Conservation (phyloP, 2,329 filamentous ascomycete genomes). For the Fusarium sp. region DNA sequence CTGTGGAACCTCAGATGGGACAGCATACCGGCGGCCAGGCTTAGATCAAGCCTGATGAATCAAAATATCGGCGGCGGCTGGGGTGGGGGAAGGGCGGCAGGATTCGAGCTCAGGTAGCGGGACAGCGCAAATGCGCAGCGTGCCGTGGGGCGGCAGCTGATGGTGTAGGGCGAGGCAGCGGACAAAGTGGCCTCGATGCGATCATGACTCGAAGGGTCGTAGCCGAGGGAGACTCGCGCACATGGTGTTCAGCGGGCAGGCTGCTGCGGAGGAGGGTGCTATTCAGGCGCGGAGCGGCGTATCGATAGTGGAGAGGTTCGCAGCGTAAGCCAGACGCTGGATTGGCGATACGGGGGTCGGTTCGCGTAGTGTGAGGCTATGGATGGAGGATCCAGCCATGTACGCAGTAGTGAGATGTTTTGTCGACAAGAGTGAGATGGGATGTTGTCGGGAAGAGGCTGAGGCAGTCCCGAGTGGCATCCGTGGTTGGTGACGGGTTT, state of each 20-base stretch:
- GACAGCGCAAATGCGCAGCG: constrained; percentile 32
- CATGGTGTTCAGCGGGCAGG: constrained; percentile 38
- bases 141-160: constrained; percentile 35
- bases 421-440: background rate
- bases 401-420: constrained; percentile 11
- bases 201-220: constrained; percentile 44
- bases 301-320: constrained; percentile 32
- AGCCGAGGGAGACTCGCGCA: constrained; percentile 37
- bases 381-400: constrained; percentile 13
- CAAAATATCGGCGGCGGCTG: constrained; percentile 37
- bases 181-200: constrained; percentile 39
- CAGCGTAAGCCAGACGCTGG: constrained; percentile 20
- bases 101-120: constrained; percentile 30
- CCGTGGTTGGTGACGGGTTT: constrained; percentile 38
- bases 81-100: constrained; percentile 28
- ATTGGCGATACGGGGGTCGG: constrained; percentile 14
- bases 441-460: constrained; percentile 31
- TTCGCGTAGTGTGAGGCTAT: constrained; percentile 9
- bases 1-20: constrained; percentile 70
- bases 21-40: constrained; percentile 55
- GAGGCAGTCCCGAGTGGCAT: constrained; percentile 28
- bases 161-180: constrained; percentile 32
- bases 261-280: constrained; percentile 11
- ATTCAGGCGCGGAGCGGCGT: constrained; percentile 20
- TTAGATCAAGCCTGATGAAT: constrained; percentile 35